Evolutionary conservation across 495 filamentous ascomycete genomes (phyloP).

Genomic region (Podospora anserina): DNA sequence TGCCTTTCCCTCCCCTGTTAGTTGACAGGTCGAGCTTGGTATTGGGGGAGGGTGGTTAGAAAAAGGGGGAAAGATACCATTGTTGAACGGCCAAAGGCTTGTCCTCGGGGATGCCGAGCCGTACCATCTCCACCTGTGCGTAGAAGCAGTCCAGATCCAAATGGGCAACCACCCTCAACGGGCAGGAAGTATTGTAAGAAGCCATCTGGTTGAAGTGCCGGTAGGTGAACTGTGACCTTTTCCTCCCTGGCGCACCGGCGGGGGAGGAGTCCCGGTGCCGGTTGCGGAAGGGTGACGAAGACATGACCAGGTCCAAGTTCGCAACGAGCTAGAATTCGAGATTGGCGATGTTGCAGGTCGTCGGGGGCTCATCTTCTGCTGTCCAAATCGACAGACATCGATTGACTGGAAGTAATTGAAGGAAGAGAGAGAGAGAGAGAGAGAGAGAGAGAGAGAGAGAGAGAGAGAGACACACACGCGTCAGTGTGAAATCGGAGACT

Average conservation of each 20-base stretch:
- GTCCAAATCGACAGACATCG: background rate
- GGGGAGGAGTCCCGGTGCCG: constrained; percentile 40
- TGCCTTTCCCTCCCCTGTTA: constrained; percentile 37
- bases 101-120: constrained; percentile 68
- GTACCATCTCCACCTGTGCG: constrained; percentile 91
- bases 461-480: background rate
- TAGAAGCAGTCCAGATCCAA: constrained; percentile 98
- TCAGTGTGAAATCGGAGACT: background rate
- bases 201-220: constrained; percentile 75
- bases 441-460: no score
- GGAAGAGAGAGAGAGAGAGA: no score
- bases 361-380: background rate
- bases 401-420: background rate
- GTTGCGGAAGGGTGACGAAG: constrained; percentile 29
- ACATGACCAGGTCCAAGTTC: constrained; percentile 22
- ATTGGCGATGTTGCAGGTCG: no score
- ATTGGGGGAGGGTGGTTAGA: no score
- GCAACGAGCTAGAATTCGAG: background rate
- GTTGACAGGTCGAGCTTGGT: background rate
- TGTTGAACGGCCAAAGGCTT: constrained; percentile 90
- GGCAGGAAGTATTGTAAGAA: constrained; percentile 65
- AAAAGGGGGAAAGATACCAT: constrained; percentile 49
- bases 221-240: constrained; percentile 74
- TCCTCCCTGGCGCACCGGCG: constrained; percentile 37
- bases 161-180: constrained; percentile 83